A percentile compares a stretch with the other conserved stretches of the same genome.
Evolutionary conservation across 2,329 filamentous ascomycete species (phyloP).

Genomic region (Xylariaceae sp.): DNA sequence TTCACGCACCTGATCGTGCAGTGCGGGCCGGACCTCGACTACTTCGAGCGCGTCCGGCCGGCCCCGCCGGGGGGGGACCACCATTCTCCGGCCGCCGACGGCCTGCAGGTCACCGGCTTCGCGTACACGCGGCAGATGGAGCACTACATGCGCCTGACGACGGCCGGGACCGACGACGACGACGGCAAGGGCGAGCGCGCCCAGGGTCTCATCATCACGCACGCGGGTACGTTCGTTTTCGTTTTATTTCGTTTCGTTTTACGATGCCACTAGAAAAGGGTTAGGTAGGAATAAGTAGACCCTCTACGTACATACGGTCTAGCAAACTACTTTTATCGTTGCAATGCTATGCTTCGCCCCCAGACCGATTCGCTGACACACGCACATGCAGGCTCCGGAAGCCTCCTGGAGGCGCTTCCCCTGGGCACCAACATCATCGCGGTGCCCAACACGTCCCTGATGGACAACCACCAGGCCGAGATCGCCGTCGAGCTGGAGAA

Average conservation of each 20-base stretch:
- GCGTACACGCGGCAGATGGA: slow-evolving; percentile 67
- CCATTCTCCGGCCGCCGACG: no score
- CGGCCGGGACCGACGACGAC: slow-evolving; percentile 42
- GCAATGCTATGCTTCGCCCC: neutral
- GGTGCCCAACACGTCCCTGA: slow-evolving; percentile 79
- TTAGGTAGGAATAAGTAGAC: no score
- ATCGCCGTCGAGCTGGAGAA: slow-evolving; percentile 75
- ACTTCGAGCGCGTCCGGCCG: slow-evolving; percentile 47
- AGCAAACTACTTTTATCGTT: neutral
- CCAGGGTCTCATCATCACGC: slow-evolving; percentile 80
- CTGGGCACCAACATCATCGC: slow-evolving; percentile 78
- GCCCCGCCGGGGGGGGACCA: no score
- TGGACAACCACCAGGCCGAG: slow-evolving; percentile 91
- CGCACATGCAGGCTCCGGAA: slow-evolving; percentile 71
- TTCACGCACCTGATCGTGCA: slow-evolving; percentile 80
- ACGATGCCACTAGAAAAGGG: no score
- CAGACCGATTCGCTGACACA: slow-evolving; percentile 2
- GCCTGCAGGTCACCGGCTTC: slow-evolving; percentile 62
- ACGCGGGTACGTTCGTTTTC: slow-evolving; percentile 69
- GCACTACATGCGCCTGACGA: slow-evolving; percentile 60
- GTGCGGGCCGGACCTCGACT: slow-evolving; percentile 70
- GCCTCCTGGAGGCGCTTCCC: slow-evolving; percentile 81
- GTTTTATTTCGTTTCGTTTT: no score
- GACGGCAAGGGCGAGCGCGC: slow-evolving; percentile 34
- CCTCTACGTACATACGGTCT: no score